phyloP scores from a whole-genome alignment of 768 basidiomycete species.

The Omphalotus guepiniiformis region DNA sequence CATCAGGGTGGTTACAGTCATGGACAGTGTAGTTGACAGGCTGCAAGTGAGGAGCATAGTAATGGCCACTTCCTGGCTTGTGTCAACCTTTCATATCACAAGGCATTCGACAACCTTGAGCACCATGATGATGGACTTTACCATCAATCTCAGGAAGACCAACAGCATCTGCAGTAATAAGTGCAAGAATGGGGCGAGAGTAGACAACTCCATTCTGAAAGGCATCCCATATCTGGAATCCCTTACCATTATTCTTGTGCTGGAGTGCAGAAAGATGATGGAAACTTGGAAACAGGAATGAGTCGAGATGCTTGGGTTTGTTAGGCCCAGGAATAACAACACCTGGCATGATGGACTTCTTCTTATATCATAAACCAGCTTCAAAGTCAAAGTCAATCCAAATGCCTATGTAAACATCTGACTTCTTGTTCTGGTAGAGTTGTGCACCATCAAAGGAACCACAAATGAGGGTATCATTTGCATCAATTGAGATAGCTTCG shows the following conservation, averaged over 20 bases:
- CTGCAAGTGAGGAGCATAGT: constrained; percentile 7
- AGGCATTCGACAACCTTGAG: constrained; percentile 24
- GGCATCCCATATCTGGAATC: constrained; percentile 25
- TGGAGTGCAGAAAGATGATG: constrained; percentile 24
- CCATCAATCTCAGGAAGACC: constrained; percentile 21
- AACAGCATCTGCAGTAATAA: constrained; percentile 14
- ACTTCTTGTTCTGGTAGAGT: constrained; percentile 35
- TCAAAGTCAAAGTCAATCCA: neutral
- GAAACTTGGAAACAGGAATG: constrained; percentile 25
- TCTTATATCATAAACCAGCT: constrained; percentile 5
- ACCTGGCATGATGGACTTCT: constrained; percentile 11
- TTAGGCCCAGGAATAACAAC: constrained; percentile 22
- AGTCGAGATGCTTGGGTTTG: constrained; percentile 27
- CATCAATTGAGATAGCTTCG: neutral
- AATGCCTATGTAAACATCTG: constrained; percentile 33
- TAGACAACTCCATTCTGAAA: neutral
- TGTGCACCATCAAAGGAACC: constrained; percentile 36
- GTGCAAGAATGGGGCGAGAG: constrained; percentile 7
- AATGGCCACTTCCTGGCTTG: constrained; percentile 14
- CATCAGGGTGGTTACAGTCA: neutral
- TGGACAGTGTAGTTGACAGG: neutral
- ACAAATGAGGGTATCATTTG: constrained; percentile 16
- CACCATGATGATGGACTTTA: constrained; percentile 24
- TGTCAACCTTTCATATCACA: constrained; percentile 22
- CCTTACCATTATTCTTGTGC: constrained; percentile 17